Evolutionary conservation across 2,329 filamentous ascomycete genomes (phyloP).

Genomic region (Colletotrichum sp.): DNA sequence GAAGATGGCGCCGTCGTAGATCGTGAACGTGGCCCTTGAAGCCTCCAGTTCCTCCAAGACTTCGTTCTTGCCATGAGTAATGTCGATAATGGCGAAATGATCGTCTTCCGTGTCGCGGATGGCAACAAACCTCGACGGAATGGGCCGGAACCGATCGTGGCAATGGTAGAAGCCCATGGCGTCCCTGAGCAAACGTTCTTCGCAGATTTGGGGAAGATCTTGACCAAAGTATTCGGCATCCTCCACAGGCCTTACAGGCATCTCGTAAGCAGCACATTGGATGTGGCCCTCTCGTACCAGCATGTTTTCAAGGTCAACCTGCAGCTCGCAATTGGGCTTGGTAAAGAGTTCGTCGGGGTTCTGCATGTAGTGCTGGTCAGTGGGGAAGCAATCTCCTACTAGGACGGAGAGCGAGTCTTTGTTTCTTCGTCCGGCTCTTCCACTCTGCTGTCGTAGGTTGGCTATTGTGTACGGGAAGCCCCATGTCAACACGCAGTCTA

Average conservation of each 20-base stretch:
- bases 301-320: conserved; percentile 91
- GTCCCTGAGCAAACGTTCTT: conserved; percentile 76
- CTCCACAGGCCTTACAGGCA: conserved; percentile 82
- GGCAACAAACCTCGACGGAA: conserved; percentile 81
- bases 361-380: conserved; percentile 96
- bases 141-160: conserved; percentile 84
- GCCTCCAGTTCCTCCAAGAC: conserved; percentile 97
- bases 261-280: conserved; percentile 93
- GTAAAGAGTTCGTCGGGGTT: conserved; percentile 95
- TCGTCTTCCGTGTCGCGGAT: conserved; percentile 89
- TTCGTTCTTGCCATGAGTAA: conserved; percentile 79
- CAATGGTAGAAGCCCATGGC: conserved; percentile 86
- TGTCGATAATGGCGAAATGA: conserved; percentile 94
- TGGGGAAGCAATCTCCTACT: conserved; percentile 86
- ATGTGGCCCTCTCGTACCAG: conserved; percentile 92
- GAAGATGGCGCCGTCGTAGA: conserved; percentile 97
- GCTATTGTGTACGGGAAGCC: conserved; percentile 96
- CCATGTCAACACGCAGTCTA: conserved; percentile 93
- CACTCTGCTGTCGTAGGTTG: conserved; percentile 93
- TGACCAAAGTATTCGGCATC: conserved; percentile 82
- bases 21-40: conserved; percentile 90
- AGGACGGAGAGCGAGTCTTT: conserved; percentile 92
- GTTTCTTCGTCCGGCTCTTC: conserved; percentile 88
- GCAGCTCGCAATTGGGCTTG: conserved; percentile 85
- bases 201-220: conserved; percentile 73